phyloP scores from a whole-genome alignment of 352 stramenopile species.

The Phytophthora colocasiae region DNA sequence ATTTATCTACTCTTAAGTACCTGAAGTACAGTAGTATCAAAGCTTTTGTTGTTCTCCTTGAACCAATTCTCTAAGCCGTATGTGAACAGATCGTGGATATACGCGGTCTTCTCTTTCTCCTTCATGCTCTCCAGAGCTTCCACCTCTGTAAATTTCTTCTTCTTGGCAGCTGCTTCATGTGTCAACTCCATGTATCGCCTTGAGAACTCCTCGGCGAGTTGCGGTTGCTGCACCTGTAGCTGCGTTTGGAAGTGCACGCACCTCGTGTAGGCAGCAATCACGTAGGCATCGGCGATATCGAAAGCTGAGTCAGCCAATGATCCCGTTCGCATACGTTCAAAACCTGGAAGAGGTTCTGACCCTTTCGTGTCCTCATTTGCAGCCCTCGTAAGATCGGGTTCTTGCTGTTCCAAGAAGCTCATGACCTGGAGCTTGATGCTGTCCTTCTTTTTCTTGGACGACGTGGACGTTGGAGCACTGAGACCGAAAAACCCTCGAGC shows the following conservation, averaged over 20 bases:
- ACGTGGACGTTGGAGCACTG: slow-evolving; percentile 25
- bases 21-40: background rate
- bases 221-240: slow-evolving; percentile 30
- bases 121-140: slow-evolving; percentile 46
- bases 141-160: slow-evolving; percentile 48
- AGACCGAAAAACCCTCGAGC: slow-evolving; percentile 73
- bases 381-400: slow-evolving; percentile 39
- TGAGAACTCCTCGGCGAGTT: slow-evolving; percentile 48
- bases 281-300: slow-evolving; percentile 84
- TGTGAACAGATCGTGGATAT: slow-evolving; percentile 50
- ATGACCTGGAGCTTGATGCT: slow-evolving; percentile 81
- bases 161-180: slow-evolving; percentile 29
- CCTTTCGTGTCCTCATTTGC: slow-evolving; percentile 8
- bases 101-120: slow-evolving; percentile 36
- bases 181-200: slow-evolving; percentile 54
- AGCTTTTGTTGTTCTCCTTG: slow-evolving; percentile 42
- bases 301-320: slow-evolving; percentile 61
- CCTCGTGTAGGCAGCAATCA: slow-evolving; percentile 76
- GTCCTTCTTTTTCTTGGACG: slow-evolving; percentile 36
- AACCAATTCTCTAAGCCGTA: slow-evolving; percentile 68
- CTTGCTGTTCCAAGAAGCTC: slow-evolving; percentile 59
- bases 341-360: slow-evolving; percentile 25
- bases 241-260: slow-evolving; percentile 59
- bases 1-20: too few species aligned
- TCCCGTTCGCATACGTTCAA: slow-evolving; percentile 46